Conservation (phyloP, 352 stramenopile species). For the Globisporangium cylindrosporum region DNA sequence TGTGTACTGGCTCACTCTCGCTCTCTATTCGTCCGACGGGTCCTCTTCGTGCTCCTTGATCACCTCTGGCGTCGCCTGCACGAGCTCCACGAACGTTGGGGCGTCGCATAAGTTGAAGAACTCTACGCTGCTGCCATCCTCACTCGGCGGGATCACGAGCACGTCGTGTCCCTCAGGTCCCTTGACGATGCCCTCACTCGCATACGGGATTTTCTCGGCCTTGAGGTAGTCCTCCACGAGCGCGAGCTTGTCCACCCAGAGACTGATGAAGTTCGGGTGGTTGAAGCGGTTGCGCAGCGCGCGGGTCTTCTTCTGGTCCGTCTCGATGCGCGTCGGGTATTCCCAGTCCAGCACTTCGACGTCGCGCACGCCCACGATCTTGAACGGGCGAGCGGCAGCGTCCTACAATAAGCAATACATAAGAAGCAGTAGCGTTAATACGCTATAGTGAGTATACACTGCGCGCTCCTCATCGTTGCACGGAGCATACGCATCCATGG, state of each 20-base stretch:
- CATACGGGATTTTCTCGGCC: constrained; percentile 56
- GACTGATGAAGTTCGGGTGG: constrained; percentile 81
- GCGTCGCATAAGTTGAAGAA: constrained; percentile 85
- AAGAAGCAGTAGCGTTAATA: neutral
- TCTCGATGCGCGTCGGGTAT: constrained; percentile 66
- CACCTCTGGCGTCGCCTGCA: constrained; percentile 73
- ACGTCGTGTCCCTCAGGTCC: constrained; percentile 65
- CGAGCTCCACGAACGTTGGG: constrained; percentile 76
- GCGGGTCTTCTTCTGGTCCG: constrained; percentile 55
- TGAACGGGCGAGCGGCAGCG: constrained; percentile 48
- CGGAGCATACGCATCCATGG: neutral
- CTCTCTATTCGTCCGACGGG: constrained; percentile 8
- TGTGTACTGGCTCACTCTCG: neutral
- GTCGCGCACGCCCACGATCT: constrained; percentile 78
- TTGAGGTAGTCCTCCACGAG: constrained; percentile 67
- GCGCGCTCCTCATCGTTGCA: neutral
- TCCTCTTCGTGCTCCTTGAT: constrained; percentile 65
- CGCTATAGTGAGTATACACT: neutral
- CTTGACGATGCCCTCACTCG: constrained; percentile 51
- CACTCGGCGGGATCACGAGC: constrained; percentile 64
- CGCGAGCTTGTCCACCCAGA: constrained; percentile 76
- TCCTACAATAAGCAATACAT: constrained; percentile 23
- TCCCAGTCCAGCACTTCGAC: constrained; percentile 76
- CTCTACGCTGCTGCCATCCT: constrained; percentile 46
- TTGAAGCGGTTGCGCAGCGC: constrained; percentile 73